A percentile compares a stretch with the other conserved stretches of the same genome.
These are phyloP conservation scores for Raddia guianensis DNA, from an alignment of 176 grass and related monocot species.

Conservation along the genomic window DNA sequence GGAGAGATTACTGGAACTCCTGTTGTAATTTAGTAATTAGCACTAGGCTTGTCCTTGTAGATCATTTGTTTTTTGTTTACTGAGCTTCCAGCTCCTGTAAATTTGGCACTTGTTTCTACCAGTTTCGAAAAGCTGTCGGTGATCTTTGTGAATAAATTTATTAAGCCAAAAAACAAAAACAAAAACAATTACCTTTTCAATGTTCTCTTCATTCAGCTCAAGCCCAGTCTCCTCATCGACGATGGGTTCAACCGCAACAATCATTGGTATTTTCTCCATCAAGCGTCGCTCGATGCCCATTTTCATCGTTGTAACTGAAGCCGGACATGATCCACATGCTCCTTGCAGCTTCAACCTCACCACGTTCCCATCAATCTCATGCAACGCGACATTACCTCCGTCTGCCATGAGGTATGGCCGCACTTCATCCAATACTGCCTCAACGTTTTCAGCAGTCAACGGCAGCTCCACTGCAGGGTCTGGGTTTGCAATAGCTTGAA, in stretches of 20 bases:
- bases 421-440: conserved; percentile 89
- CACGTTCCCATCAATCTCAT: conserved; percentile 89
- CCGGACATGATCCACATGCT: conserved; percentile 93
- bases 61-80: too few species aligned
- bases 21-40: too few species aligned
- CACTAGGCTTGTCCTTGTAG: too few species aligned
- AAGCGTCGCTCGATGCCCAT: conserved; percentile 88
- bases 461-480: conserved; percentile 60
- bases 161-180: conserved; percentile 2
- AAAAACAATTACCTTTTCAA: conserved; percentile 67
- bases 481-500: conserved; percentile 72
- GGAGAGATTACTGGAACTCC: too few species aligned
- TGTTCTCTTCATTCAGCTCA: conserved; percentile 79
- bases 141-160: background rate
- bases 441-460: conserved; percentile 91
- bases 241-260: conserved; percentile 80
- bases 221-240: conserved; percentile 91
- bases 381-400: conserved; percentile 86
- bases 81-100: too few species aligned
- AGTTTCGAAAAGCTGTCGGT: background rate
- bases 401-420: conserved; percentile 96
- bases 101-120: too few species aligned
- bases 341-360: conserved; percentile 89
- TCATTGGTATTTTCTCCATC: conserved; percentile 99
- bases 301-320: conserved; percentile 92